Percentiles rank a stretch among this genome's conserved stretches.
Evolutionary conservation across 371 early-diverging fungal species (phyloP).

Genomic region (Nosema muscidifuracis): DNA sequence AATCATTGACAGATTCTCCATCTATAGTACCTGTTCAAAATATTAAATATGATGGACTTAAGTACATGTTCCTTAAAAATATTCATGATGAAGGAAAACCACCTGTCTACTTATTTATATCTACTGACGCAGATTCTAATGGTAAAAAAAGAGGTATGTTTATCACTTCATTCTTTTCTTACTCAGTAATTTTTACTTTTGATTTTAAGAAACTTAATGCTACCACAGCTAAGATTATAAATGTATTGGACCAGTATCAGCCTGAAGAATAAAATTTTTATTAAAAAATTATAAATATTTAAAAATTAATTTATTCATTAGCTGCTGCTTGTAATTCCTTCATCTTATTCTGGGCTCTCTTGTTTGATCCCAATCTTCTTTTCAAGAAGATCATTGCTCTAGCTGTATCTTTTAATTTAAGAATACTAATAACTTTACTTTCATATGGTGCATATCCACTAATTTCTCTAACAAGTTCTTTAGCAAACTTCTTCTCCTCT

Average conservation of each 20-base stretch:
- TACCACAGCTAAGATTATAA: conserved; percentile 23
- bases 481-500: conserved; percentile 45
- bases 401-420: conserved; percentile 58
- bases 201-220: conserved; percentile 12
- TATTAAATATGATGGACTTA: conserved; percentile 18
- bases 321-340: conserved; percentile 39
- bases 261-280: conserved; percentile 8
- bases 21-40: background rate
- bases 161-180: conserved; percentile 13
- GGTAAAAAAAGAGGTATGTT: conserved; percentile 33
- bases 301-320: conserved; percentile 34
- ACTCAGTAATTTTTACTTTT: conserved; percentile 13
- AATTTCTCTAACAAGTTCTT: conserved; percentile 58
- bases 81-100: conserved; percentile 14
- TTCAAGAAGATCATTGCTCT: conserved; percentile 62
- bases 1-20: background rate
- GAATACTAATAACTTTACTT: conserved; percentile 60
- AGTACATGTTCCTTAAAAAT: conserved; percentile 16
- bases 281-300: too few species aligned
- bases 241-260: conserved; percentile 14
- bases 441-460: conserved; percentile 63
- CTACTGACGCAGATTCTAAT: conserved; percentile 9
- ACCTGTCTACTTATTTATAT: conserved; percentile 4
- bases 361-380: conserved; percentile 59
- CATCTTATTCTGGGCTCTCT: conserved; percentile 54